These are phyloP conservation scores for Lepiota brunneoincarnata DNA, from an alignment of 768 basidiomycete species.

Conservation along the genomic window DNA sequence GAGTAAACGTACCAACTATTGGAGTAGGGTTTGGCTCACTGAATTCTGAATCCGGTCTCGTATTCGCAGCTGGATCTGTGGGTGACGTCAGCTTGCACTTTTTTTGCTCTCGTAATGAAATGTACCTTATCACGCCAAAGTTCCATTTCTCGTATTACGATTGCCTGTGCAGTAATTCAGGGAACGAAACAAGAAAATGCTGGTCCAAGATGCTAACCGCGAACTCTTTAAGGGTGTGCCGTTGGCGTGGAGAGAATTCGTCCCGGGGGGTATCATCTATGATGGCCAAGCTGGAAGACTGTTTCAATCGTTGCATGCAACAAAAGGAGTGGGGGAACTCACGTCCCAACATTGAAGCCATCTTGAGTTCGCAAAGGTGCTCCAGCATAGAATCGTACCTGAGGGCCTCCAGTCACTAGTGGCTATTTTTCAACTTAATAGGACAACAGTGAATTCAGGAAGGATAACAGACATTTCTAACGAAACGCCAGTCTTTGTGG, in stretches of 20 bases:
- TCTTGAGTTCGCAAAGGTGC: slow-evolving; percentile 88
- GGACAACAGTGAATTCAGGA: background rate
- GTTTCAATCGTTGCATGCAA: background rate
- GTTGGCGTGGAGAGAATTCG: slow-evolving; percentile 85
- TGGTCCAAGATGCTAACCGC: slow-evolving; percentile 41
- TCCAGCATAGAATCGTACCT: slow-evolving; percentile 88
- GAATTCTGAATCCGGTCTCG: slow-evolving; percentile 91
- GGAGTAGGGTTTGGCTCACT: slow-evolving; percentile 35
- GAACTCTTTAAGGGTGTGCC: slow-evolving; percentile 93
- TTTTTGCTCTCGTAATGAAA: background rate
- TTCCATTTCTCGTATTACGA: slow-evolving; percentile 95
- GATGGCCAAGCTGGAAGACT: slow-evolving; percentile 62
- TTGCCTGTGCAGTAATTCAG: slow-evolving; percentile 46
- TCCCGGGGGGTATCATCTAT: slow-evolving; percentile 79
- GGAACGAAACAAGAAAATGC: background rate
- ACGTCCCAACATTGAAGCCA: slow-evolving; percentile 88
- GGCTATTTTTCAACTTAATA: slow-evolving; percentile 45
- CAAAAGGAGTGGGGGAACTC: slow-evolving; percentile 21
- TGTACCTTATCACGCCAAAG: slow-evolving; percentile 88
- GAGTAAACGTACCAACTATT: background rate
- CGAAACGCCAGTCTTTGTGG: slow-evolving; percentile 82
- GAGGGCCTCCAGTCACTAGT: slow-evolving; percentile 59
- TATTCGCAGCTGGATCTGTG: slow-evolving; percentile 82
- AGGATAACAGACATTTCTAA: slow-evolving; percentile 60
- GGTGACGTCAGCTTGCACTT: background rate